Evolutionary conservation across 2,329 filamentous ascomycete species (phyloP).

Genomic region (Alternaria viburni): DNA sequence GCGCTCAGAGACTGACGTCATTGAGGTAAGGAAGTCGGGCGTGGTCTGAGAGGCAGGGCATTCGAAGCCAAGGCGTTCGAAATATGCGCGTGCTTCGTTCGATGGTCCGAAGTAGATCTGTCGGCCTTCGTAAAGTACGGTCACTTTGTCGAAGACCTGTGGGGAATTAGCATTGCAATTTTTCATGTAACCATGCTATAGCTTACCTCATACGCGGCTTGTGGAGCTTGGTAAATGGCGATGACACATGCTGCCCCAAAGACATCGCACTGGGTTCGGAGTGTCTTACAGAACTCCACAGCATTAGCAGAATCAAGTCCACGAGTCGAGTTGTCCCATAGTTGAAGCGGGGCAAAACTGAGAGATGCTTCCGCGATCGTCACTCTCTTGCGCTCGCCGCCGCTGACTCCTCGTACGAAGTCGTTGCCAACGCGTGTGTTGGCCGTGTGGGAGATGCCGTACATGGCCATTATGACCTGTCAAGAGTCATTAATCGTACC

Average conservation of each 20-base stretch:
- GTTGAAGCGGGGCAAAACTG: slow-evolving; percentile 62
- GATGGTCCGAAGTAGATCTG: slow-evolving; percentile 73
- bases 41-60: slow-evolving; percentile 62
- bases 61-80: slow-evolving; percentile 70
- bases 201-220: slow-evolving; percentile 65
- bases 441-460: slow-evolving; percentile 72
- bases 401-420: slow-evolving; percentile 72
- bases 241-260: slow-evolving; percentile 47
- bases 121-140: slow-evolving; percentile 61
- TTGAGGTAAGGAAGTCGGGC: slow-evolving; percentile 75
- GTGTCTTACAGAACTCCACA: slow-evolving; percentile 66
- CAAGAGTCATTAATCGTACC: background rate
- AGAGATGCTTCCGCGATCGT: slow-evolving; percentile 41
- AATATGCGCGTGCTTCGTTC: slow-evolving; percentile 68
- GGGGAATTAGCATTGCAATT: background rate
- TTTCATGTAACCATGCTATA: slow-evolving; percentile 32
- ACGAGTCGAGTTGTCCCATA: slow-evolving; percentile 77
- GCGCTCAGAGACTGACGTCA: slow-evolving; percentile 56
- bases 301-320: slow-evolving; percentile 74
- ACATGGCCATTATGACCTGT: slow-evolving; percentile 73
- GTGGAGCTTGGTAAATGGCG: slow-evolving; percentile 56
- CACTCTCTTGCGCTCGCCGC: slow-evolving; percentile 63
- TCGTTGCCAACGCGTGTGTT: slow-evolving; percentile 76
- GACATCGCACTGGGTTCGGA: slow-evolving; percentile 65
- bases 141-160: slow-evolving; percentile 25